Evolutionary conservation across 345 rosid species (phyloP).

Genomic region (Camelina sativa): DNA sequence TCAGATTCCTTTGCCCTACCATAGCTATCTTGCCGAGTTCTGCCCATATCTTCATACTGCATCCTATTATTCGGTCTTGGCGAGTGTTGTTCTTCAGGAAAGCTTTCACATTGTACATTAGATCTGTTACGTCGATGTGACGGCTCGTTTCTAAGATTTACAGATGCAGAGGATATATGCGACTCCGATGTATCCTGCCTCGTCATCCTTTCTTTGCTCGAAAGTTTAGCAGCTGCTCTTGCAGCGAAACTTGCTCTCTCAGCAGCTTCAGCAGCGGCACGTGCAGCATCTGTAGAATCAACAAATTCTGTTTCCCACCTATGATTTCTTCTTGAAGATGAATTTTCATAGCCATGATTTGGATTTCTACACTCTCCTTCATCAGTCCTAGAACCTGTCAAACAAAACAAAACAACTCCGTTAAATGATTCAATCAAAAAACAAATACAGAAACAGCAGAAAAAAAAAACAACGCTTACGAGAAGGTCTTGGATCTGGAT

Average conservation of each 20-base stretch:
- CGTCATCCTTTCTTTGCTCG: slow-evolving; percentile 58
- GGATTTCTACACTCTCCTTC: slow-evolving; percentile 39
- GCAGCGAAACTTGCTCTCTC: slow-evolving; percentile 98
- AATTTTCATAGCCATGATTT: slow-evolving; percentile 20
- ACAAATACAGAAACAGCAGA: slow-evolving; percentile 8
- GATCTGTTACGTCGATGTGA: slow-evolving; percentile 34
- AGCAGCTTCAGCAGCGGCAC: slow-evolving; percentile 96
- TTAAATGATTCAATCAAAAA: slow-evolving; percentile 22
- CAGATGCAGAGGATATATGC: slow-evolving; percentile 30
- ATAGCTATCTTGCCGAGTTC: slow-evolving; percentile 29
- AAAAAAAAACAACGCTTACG: slow-evolving; percentile 23
- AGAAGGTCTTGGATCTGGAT: slow-evolving; percentile 35
- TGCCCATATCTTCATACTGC: slow-evolving; percentile 33
- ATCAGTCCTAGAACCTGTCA: slow-evolving; percentile 30
- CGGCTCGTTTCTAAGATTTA: slow-evolving; percentile 33
- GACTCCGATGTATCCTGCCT: slow-evolving; percentile 39
- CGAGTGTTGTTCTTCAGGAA: slow-evolving; percentile 28
- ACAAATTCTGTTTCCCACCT: slow-evolving; percentile 77
- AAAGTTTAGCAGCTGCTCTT: slow-evolving; percentile 92
- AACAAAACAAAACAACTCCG: slow-evolving; percentile 29
- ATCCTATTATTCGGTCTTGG: slow-evolving; percentile 34
- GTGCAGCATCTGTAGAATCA: slow-evolving; percentile 92
- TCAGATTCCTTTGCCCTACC: slow-evolving; percentile 29
- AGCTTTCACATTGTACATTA: slow-evolving; percentile 26
- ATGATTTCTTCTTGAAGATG: slow-evolving; percentile 31